Evolutionary conservation across 2,329 filamentous ascomycete species (phyloP).

Genomic region (Seiridium cupressi): DNA sequence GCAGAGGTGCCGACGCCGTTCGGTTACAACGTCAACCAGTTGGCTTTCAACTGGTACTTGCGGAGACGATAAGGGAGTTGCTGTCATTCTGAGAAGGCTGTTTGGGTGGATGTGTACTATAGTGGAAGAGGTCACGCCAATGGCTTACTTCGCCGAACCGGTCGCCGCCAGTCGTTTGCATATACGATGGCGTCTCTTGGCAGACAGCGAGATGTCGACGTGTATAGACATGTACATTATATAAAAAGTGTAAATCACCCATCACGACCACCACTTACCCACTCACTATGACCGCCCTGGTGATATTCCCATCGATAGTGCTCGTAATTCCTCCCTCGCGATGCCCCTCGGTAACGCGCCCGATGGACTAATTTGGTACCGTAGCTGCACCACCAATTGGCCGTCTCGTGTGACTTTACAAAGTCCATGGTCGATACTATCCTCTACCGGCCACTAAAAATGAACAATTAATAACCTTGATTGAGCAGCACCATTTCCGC

Average conservation of each 20-base stretch:
- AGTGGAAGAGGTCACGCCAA: background rate
- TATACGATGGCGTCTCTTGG: background rate
- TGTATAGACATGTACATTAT: slow-evolving; percentile 7
- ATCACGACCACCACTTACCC: background rate
- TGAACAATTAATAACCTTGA: too few species aligned
- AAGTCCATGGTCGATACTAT: too few species aligned
- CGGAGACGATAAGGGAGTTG: slow-evolving; percentile 58
- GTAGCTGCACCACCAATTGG: too few species aligned
- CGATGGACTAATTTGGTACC: too few species aligned
- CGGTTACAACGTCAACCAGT: slow-evolving; percentile 63
- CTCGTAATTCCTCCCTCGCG: too few species aligned
- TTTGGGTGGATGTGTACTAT: background rate
- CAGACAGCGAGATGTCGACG: background rate
- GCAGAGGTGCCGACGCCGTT: slow-evolving; percentile 88
- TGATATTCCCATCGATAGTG: too few species aligned
- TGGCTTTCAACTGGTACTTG: slow-evolving; percentile 95
- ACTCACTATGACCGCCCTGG: too few species aligned
- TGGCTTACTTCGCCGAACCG: background rate
- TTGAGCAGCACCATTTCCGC: too few species aligned
- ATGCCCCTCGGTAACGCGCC: too few species aligned
- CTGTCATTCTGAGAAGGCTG: background rate
- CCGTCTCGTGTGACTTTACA: too few species aligned
- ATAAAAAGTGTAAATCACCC: slow-evolving; percentile 5
- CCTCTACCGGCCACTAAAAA: too few species aligned
- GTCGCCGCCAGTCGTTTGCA: background rate